A percentile compares a stretch with the other conserved stretches of the same genome.
Conservation (phyloP, 129 eudicot species). For the Escallonia herrerae region DNA sequence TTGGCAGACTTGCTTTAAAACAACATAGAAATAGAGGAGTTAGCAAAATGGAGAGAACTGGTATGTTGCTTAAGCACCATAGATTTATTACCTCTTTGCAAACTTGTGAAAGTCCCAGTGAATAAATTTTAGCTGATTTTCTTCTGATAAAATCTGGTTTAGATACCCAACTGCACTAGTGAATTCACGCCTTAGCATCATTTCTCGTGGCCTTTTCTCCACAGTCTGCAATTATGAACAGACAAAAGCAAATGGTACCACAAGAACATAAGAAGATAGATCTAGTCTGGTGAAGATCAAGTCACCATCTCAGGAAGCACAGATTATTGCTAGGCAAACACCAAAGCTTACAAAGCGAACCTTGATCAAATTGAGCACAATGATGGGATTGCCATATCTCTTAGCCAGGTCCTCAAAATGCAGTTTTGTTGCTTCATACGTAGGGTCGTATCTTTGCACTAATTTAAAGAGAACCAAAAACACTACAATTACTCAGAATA, state of each 20-base stretch:
- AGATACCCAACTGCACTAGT: slow-evolving; percentile 90
- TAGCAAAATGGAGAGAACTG: slow-evolving; percentile 7
- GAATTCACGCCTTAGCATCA: slow-evolving; percentile 93
- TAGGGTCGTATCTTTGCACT: slow-evolving; percentile 97
- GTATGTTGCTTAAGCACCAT: slow-evolving; percentile 11
- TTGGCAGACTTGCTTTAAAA: slow-evolving; percentile 85
- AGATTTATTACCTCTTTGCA: slow-evolving; percentile 64
- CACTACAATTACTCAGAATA: slow-evolving; percentile 10
- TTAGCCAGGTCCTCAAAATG: slow-evolving; percentile 83
- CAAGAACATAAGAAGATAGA: not conserved
- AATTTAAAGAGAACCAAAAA: slow-evolving; percentile 15
- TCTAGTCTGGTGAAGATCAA: no score
- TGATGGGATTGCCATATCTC: slow-evolving; percentile 93
- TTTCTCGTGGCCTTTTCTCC: slow-evolving; percentile 95
- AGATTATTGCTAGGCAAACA: not conserved
- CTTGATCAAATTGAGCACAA: slow-evolving; percentile 91
- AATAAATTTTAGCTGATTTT: slow-evolving; percentile 72
- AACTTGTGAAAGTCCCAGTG: slow-evolving; percentile 99
- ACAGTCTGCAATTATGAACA: slow-evolving; percentile 55
- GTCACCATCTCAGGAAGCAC: not conserved
- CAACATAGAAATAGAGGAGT: slow-evolving; percentile 22
- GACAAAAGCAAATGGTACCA: not conserved
- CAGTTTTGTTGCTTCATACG: slow-evolving; percentile 85
- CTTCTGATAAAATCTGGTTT: slow-evolving; percentile 81
- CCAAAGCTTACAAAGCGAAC: slow-evolving; percentile 28